Evolutionary conservation across 1,139 yeast genomes (phyloP), one percentile per base, ranked within the genome.

Genomic region (Waltiozyma sp.): DNA sequence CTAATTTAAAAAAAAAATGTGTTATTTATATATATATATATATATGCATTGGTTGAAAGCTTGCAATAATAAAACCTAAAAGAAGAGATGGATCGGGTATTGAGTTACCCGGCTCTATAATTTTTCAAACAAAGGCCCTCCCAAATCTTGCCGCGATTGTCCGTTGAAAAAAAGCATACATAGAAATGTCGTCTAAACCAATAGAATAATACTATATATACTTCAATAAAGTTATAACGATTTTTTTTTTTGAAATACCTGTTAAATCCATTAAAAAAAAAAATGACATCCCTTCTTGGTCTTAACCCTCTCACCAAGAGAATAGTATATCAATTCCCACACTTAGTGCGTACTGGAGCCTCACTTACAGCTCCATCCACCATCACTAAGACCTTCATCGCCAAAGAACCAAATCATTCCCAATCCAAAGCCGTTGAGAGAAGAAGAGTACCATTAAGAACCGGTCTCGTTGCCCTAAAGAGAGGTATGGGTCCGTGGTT

Each of bases 401-500:
- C 54, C 9, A 49, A 47, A 34, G 45, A 47, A 15, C 47, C 51
- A 40, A 69, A 73, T 52, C 86, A 79, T 59, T 69, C 81, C 2
- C 71, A 75, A 43, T 80, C 72, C 49, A 63, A 68, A 42, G 72
- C 81, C 28, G 75, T 80, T 55, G 63, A 67, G 45, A 75, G 96
- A 60, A 80, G 77, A 60, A 71, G 77, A 60, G 68, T 87, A 39
- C 76, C 88, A 33, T 64, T 66, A 38, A 77, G 98, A 62, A 80
- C 95, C 7, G 98, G 98, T 9, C 66, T 87, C 36, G 66, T 89
- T 26, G 95, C 94, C 0, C 68, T 77, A 49, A 91, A 91, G 60
- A 69, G 82, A 49, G 97, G 97, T 19, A 89, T 91, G 96, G 79
- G 88, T 44, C 77, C 95, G 13, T 85, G 80, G 75, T 91, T 75